phyloP scores from a whole-genome alignment of 179 eudicot species.

The Beta lomatogona region DNA sequence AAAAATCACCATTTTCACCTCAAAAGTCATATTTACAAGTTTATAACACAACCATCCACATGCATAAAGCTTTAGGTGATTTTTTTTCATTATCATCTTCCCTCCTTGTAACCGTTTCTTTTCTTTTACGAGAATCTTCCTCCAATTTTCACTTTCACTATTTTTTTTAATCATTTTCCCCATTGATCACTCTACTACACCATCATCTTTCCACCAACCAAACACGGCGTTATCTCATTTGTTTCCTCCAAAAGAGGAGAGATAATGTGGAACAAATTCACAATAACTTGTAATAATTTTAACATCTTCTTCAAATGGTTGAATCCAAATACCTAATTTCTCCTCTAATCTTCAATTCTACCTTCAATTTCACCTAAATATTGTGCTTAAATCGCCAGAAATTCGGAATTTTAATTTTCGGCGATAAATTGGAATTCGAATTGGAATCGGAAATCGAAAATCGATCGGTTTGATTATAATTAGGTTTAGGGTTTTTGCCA shows the following conservation, averaged over 20 bases:
- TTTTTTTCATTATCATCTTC: neutral
- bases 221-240: slow-evolving; percentile 10
- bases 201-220: slow-evolving; percentile 15
- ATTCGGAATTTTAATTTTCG: neutral
- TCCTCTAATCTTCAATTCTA: neutral
- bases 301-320: slow-evolving; percentile 5
- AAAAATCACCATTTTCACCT: no score
- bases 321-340: slow-evolving; percentile 14
- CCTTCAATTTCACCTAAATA: slow-evolving; percentile 13
- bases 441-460: neutral
- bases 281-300: neutral
- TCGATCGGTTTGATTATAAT: slow-evolving; percentile 4
- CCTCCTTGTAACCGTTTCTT: no score
- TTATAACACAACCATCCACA: no score
- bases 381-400: neutral
- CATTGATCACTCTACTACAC: neutral
- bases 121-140: neutral
- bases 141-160: neutral
- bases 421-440: neutral
- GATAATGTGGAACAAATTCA: neutral
- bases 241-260: neutral
- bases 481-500: slow-evolving; percentile 28
- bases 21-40: no score
- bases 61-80: neutral
- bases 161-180: neutral